These are phyloP conservation scores for Lagerstroemia speciosa DNA, from an alignment of 345 rosid species.

Conservation along the genomic window DNA sequence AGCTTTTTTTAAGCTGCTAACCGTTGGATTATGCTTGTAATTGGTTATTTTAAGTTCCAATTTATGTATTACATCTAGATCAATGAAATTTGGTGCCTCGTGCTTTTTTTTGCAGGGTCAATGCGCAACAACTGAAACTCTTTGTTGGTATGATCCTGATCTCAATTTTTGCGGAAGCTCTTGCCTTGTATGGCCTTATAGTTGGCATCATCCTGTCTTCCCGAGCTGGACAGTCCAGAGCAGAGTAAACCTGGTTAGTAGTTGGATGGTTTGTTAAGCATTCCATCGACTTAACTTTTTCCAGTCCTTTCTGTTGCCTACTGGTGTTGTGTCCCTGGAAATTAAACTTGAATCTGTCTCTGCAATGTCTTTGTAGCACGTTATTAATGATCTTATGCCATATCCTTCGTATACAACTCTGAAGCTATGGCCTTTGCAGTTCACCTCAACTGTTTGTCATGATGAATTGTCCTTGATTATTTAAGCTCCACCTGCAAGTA, in stretches of 20 bases:
- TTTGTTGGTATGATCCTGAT: not conserved
- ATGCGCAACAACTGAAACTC: not conserved
- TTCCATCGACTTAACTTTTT: not conserved
- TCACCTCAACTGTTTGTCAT: not conserved
- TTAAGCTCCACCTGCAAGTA: not conserved
- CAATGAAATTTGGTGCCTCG: not conserved
- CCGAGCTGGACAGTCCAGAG: constrained; percentile 1
- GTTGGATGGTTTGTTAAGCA: not conserved
- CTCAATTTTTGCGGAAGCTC: not conserved
- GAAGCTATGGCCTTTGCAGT: not conserved
- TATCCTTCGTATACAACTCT: no score
- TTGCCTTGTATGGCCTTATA: constrained; percentile 1
- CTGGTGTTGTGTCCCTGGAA: not conserved
- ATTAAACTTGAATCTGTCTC: not conserved
- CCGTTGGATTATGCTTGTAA: not conserved
- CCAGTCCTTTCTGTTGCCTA: not conserved
- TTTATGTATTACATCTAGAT: no score
- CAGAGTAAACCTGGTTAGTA: not conserved
- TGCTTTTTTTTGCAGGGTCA: not conserved
- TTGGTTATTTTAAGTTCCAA: not conserved
- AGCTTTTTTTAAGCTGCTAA: not conserved
- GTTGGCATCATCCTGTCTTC: not conserved
- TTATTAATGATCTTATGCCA: not conserved
- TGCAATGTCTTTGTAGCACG: not conserved
- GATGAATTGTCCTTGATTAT: not conserved